Base-by-base conservation (phyloP, 1,284 basidiomycete species). In the Irpex rosettiformis region DNA sequence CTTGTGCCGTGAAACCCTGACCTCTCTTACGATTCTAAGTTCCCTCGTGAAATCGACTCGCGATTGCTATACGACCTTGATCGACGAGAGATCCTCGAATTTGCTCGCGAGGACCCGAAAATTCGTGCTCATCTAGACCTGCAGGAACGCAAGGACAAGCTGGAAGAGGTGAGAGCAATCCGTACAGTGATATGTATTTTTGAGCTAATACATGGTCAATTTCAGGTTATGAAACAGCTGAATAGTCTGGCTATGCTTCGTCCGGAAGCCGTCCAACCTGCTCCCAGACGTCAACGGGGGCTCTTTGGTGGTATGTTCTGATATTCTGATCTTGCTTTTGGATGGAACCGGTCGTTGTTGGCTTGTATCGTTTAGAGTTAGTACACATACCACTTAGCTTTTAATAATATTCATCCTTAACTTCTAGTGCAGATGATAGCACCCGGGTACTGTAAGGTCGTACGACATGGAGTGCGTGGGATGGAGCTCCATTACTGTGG, bases 41-140 rank as follows among this genome's bases (percentile, higher is more conserved):
- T 99, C 79, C 96, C 96, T 56, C 87, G 96, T 33, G 96, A 98
- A 76, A 96, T 99, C 62, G 96, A 99, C 72, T 92, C 93, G n/a
- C 83, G 94, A 27, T 77, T 99, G 54, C 82, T 96, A 49, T 97
- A 98, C 67, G 91, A 96, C 72, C 81, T 98, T 49, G 91, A 96
- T 69, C 88, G 93, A 3, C 81, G 80, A 52, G 93, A 96, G 71
- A 91, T 98, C 52, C 74, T 88, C 27, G 84, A 86, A 60, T 99
- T 99, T 74, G 96, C 97, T 0, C 82, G 93, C 27, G 95, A 99
- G 78, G 99, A 99, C 70, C 96, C 96, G 1, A 76, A 77, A 27
- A 85, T 99, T 57, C 79, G 86, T 64, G 79, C 79, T 57, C 97
- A 99, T 71, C 79, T 99, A n/a, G 95, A 99, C 63, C 75, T 99